A percentile compares a stretch with the other conserved stretches of the same genome.
phyloP scores from a whole-genome alignment of 2,329 filamentous ascomycete genomes.

The Acarospora socialis region DNA sequence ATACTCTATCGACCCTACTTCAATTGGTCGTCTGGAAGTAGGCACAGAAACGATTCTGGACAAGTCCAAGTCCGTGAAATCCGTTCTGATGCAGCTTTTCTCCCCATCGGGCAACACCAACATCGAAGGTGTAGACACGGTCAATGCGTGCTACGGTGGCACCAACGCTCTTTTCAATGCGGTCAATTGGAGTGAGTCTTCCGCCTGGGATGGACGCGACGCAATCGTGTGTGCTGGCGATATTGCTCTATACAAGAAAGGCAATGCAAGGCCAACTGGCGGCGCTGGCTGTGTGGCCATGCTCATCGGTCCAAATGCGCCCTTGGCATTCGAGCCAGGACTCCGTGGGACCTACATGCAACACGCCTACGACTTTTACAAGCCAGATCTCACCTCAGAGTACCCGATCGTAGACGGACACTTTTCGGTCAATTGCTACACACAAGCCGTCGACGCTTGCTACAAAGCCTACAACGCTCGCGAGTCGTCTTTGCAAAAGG shows the following conservation, averaged over 20 bases:
- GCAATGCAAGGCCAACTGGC: slow-evolving; percentile 65
- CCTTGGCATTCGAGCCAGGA: slow-evolving; percentile 62
- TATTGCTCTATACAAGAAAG: slow-evolving; percentile 76
- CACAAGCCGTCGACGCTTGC: slow-evolving; percentile 62
- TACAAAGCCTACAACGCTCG: slow-evolving; percentile 70
- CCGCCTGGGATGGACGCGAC: slow-evolving; percentile 71
- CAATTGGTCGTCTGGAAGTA: slow-evolving; percentile 68
- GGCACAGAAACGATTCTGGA: slow-evolving; percentile 75
- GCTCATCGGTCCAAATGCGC: slow-evolving; percentile 64
- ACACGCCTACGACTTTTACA: slow-evolving; percentile 83
- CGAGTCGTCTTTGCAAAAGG: slow-evolving; percentile 44
- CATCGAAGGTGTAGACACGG: slow-evolving; percentile 67
- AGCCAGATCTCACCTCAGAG: slow-evolving; percentile 75
- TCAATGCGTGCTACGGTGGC: slow-evolving; percentile 78
- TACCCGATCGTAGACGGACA: slow-evolving; percentile 77
- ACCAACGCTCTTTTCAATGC: slow-evolving; percentile 75
- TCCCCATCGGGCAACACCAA: slow-evolving; percentile 59
- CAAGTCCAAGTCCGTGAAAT: slow-evolving; percentile 87
- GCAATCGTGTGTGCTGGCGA: slow-evolving; percentile 68
- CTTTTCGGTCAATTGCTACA: slow-evolving; percentile 72
- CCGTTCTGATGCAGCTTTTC: slow-evolving; percentile 76
- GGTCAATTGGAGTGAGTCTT: slow-evolving; percentile 76
- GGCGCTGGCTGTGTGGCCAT: slow-evolving; percentile 68
- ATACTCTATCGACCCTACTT: slow-evolving; percentile 67
- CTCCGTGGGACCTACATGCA: slow-evolving; percentile 68